These are phyloP conservation scores for Cercospora sp. DNA, from an alignment of 2,329 filamentous ascomycete species.

Conservation along the genomic window DNA sequence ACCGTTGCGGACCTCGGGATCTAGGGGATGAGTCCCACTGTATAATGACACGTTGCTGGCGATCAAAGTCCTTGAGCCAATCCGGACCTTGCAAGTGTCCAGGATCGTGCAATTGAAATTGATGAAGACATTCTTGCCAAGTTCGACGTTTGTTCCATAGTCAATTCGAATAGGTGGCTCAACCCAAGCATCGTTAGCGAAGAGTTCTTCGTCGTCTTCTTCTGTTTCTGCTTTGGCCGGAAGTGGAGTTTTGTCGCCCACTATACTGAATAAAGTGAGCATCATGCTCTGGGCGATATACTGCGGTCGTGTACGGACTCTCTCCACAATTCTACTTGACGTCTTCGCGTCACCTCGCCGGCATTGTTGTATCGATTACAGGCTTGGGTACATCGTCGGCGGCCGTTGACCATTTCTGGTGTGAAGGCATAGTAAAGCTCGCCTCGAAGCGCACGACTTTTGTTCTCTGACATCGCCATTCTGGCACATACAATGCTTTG, in stretches of 20 bases:
- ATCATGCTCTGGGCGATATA: no score
- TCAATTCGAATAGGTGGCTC: slow-evolving; percentile 70
- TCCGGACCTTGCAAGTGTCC: slow-evolving; percentile 71
- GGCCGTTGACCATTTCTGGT: slow-evolving; percentile 64
- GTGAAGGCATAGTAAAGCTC: slow-evolving; percentile 74
- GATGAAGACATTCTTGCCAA: slow-evolving; percentile 72
- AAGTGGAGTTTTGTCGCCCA: slow-evolving; percentile 62
- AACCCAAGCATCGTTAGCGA: slow-evolving; percentile 67
- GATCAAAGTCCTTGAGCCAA: slow-evolving; percentile 75
- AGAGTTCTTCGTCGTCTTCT: slow-evolving; percentile 64
- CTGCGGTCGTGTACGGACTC: slow-evolving; percentile 46
- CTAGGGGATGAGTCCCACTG: slow-evolving; percentile 73
- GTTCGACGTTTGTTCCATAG: slow-evolving; percentile 72
- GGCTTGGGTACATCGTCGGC: slow-evolving; percentile 63
- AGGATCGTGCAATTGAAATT: slow-evolving; percentile 75
- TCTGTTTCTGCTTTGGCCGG: slow-evolving; percentile 59
- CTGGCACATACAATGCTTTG: background rate
- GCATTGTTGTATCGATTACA: slow-evolving; percentile 64
- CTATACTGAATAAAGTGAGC: slow-evolving; percentile 53
- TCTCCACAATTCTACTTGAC: slow-evolving; percentile 66
- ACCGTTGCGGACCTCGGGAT: slow-evolving; percentile 72
- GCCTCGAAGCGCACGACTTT: slow-evolving; percentile 36
- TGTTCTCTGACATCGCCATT: slow-evolving; percentile 38
- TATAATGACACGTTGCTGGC: slow-evolving; percentile 78
- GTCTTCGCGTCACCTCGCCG: slow-evolving; percentile 58